These are phyloP conservation scores for Athelia psychrophila DNA, from an alignment of 1,284 basidiomycete genomes.

Conservation along the genomic window DNA sequence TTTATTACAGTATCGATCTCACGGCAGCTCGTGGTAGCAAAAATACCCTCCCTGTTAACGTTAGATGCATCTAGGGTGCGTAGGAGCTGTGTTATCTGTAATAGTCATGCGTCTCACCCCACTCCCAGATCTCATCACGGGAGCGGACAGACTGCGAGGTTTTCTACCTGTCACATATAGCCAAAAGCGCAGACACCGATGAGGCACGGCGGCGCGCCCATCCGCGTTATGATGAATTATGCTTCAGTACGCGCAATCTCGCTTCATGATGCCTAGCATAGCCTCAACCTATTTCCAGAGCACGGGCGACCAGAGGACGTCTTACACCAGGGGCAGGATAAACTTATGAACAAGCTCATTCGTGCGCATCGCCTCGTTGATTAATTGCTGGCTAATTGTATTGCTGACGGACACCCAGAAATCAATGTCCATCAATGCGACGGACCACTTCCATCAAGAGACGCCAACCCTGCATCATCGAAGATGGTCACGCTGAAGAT, in stretches of 20 bases:
- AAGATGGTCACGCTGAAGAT: slow-evolving; percentile 42
- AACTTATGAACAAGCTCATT: slow-evolving; percentile 60
- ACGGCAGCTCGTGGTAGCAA: slow-evolving; percentile 71
- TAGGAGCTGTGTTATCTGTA: slow-evolving; percentile 9
- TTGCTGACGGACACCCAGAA: slow-evolving; percentile 19
- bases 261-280: slow-evolving; percentile 1
- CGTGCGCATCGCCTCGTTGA: slow-evolving; percentile 36
- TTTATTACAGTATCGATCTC: slow-evolving; percentile 19
- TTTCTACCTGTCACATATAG: slow-evolving; percentile 73
- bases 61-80: slow-evolving; percentile 73
- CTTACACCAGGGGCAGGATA: slow-evolving; percentile 39
- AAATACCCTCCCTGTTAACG: slow-evolving; percentile 55
- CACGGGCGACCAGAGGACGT: slow-evolving; percentile 54
- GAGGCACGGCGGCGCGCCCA: slow-evolving; percentile 46
- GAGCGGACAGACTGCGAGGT: slow-evolving; percentile 88
- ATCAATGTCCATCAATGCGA: slow-evolving; percentile 31
- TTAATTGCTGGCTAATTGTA: slow-evolving; percentile 5
- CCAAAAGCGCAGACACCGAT: slow-evolving; percentile 42
- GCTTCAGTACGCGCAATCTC: slow-evolving; percentile 48
- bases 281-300: slow-evolving; percentile 36
- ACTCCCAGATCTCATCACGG: slow-evolving; percentile 55
- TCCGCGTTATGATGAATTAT: slow-evolving; percentile 63
- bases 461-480: slow-evolving; percentile 9
- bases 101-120: slow-evolving; percentile 15
- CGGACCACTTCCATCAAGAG: slow-evolving; percentile 12